A percentile compares a stretch with the other conserved stretches of the same genome.
Conservation (phyloP, 2,329 filamentous ascomycete species). For the Aureobasidium sp. region DNA sequence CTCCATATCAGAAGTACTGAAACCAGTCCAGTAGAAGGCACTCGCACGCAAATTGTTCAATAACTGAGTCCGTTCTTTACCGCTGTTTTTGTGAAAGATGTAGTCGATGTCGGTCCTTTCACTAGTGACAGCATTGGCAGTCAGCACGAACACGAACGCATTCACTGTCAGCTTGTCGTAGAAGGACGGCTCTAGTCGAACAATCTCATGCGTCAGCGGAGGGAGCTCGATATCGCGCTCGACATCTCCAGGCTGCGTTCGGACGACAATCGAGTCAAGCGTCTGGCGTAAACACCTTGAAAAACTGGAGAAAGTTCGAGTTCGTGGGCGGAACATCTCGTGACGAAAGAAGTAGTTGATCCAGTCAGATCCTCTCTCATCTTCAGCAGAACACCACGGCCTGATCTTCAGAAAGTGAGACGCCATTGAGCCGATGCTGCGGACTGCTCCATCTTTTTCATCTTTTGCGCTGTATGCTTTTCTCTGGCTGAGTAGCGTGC, state of each 20-base stretch:
- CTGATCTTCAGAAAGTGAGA: slow-evolving; percentile 64
- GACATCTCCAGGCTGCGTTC: slow-evolving; percentile 67
- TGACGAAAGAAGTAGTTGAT: slow-evolving; percentile 56
- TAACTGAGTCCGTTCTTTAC: slow-evolving; percentile 56
- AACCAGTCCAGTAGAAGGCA: slow-evolving; percentile 81
- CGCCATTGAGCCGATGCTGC: slow-evolving; percentile 56
- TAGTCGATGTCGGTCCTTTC: slow-evolving; percentile 79
- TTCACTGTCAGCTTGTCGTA: slow-evolving; percentile 80
- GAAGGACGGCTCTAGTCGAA: slow-evolving; percentile 70
- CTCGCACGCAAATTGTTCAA: slow-evolving; percentile 74
- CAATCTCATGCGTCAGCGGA: slow-evolving; percentile 59
- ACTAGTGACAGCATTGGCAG: slow-evolving; percentile 81
- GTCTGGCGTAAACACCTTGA: slow-evolving; percentile 56
- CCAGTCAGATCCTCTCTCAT: slow-evolving; percentile 61
- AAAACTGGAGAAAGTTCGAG: slow-evolving; percentile 45
- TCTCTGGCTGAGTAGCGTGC: slow-evolving; percentile 29
- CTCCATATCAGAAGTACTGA: slow-evolving; percentile 53
- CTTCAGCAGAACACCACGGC: slow-evolving; percentile 60
- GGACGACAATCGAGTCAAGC: slow-evolving; percentile 71
- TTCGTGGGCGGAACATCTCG: slow-evolving; percentile 37
- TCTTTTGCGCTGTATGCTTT: slow-evolving; percentile 31
- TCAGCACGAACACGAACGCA: slow-evolving; percentile 74
- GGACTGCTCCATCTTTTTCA: slow-evolving; percentile 39
- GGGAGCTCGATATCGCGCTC: slow-evolving; percentile 57
- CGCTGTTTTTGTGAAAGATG: slow-evolving; percentile 72